Conservation (phyloP, 2,329 filamentous ascomycete species). For the Aspergillus sp. region DNA sequence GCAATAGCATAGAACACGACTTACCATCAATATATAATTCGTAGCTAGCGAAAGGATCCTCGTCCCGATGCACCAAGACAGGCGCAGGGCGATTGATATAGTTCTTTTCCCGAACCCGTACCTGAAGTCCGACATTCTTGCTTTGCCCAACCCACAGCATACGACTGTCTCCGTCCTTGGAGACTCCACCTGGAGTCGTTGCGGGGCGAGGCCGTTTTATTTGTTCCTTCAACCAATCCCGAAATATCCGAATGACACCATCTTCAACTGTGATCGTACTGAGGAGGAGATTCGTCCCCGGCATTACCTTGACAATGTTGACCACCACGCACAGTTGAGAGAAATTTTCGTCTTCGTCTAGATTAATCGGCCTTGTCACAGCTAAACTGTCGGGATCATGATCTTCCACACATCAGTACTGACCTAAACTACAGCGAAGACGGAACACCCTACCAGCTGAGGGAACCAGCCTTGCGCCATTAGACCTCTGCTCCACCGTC, state of each 20-base stretch:
- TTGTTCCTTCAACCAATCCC: constrained; percentile 63
- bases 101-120: constrained; percentile 59
- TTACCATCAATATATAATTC: constrained; percentile 69
- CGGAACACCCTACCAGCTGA: constrained; percentile 15
- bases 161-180: constrained; percentile 25
- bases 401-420: constrained; percentile 5
- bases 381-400: constrained; percentile 15
- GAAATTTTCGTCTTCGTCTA: constrained; percentile 71
- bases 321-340: constrained; percentile 68
- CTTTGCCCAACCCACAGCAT: constrained; percentile 68
- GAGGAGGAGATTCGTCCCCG: constrained; percentile 59
- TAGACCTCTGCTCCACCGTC: constrained; percentile 44
- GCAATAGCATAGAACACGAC: constrained; percentile 16
- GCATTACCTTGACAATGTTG: constrained; percentile 66
- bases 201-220: constrained; percentile 10
- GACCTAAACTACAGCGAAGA: not conserved
- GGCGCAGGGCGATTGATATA: constrained; percentile 45
- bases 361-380: constrained; percentile 58
- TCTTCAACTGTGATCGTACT: constrained; percentile 66
- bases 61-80: constrained; percentile 56
- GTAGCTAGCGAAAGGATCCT: constrained; percentile 68
- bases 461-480: constrained; percentile 4
- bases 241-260: constrained; percentile 67
- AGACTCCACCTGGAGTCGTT: constrained; percentile 1
- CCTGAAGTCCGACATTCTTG: constrained; percentile 65